Evolutionary conservation across 768 basidiomycete species (phyloP), one percentile per base, ranked within the genome.

Genomic region (Polyporus arcularius): DNA sequence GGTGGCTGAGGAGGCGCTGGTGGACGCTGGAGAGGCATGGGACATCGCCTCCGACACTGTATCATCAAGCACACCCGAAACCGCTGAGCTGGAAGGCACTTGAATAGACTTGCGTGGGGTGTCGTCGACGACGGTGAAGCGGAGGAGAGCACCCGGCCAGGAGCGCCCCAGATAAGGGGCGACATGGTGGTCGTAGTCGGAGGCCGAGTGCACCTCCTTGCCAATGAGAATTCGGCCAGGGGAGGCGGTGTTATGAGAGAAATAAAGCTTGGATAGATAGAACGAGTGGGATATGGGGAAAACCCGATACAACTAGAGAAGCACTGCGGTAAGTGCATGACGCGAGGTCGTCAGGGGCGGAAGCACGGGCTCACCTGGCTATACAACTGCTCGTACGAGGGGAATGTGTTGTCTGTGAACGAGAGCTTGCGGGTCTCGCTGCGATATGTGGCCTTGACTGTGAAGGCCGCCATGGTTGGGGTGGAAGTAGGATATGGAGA

Each of bases 401-500:
- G 90, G 67, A 92, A 90, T 16, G 75, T 66, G 42, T 73, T 68
- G 6, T 79, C 76, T 16, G 76, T 62, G 64, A 90, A 89, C 3
- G 82, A 75, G 65, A 89, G 79, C 66, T 83, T 89, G 67, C 90
- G 83, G 58, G 84, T 89, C 71, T 92, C 88, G 57, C 73, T 73
- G 32, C 81, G 77, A 71, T 90, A 91, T 21, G 88, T 88, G n/a
- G 85, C 89, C 74, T 92, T 92, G 70, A 92, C 82, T 58, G 84
- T 84, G 78, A 91, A 90, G 54, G 49, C 57, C 83, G 87, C 86
- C 75, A 78, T 73, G 65, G 65, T 48, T 56, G 71, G 65, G 65
- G 64, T 64, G 69, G 65, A 61, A 63, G 57, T 26, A 61, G 65
- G 58, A 65, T 65, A 57, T 50, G 59, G 51, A 54, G 59, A 58